A percentile compares a stretch with the other conserved stretches of the same genome.
Evolutionary conservation across 2,329 filamentous ascomycete species (phyloP).

Genomic region (Ascochyta pisi): DNA sequence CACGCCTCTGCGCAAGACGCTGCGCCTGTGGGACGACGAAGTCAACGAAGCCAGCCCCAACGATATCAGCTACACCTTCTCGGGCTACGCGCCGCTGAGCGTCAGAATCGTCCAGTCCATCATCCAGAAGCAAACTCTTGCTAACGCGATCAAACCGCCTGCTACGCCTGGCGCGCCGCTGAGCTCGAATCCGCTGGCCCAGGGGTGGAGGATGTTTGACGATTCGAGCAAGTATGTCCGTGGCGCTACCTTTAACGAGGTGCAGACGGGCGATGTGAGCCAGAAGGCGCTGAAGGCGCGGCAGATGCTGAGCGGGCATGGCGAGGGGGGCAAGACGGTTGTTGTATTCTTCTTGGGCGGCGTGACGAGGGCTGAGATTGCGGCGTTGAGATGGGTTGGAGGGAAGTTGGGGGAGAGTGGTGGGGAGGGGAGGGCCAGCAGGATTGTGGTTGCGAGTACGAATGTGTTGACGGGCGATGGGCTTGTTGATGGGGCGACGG

Average conservation of each 20-base stretch:
- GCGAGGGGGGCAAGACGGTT: slow-evolving; percentile 72
- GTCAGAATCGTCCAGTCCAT: slow-evolving; percentile 91
- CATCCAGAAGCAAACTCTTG: slow-evolving; percentile 85
- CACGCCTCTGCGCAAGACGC: slow-evolving; percentile 80
- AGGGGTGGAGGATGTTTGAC: slow-evolving; percentile 93
- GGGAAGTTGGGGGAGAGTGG: slow-evolving; percentile 72
- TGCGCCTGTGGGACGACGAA: slow-evolving; percentile 92
- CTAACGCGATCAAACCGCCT: slow-evolving; percentile 62
- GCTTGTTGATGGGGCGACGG: slow-evolving; percentile 86
- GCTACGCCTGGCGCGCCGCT: slow-evolving; percentile 44
- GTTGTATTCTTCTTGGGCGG: slow-evolving; percentile 99
- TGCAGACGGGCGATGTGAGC: slow-evolving; percentile 77
- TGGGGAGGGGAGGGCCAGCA: slow-evolving; percentile 71
- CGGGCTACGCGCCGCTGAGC: slow-evolving; percentile 92
- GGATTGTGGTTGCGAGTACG: slow-evolving; percentile 91
- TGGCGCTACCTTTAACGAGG: slow-evolving; percentile 88
- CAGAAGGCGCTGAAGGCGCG: slow-evolving; percentile 90
- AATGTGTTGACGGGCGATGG: slow-evolving; percentile 87
- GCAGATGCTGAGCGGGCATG: slow-evolving; percentile 74
- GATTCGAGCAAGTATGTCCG: slow-evolving; percentile 86
- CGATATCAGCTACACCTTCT: slow-evolving; percentile 97
- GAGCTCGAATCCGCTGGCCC: slow-evolving; percentile 65
- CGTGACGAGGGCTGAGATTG: slow-evolving; percentile 94
- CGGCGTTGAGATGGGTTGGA: slow-evolving; percentile 88
- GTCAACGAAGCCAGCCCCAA: slow-evolving; percentile 94